A percentile compares a stretch with the other conserved stretches of the same genome.
Evolutionary conservation across 306 rosid genomes (phyloP).

Genomic region (Hippophae rhamnoides): DNA sequence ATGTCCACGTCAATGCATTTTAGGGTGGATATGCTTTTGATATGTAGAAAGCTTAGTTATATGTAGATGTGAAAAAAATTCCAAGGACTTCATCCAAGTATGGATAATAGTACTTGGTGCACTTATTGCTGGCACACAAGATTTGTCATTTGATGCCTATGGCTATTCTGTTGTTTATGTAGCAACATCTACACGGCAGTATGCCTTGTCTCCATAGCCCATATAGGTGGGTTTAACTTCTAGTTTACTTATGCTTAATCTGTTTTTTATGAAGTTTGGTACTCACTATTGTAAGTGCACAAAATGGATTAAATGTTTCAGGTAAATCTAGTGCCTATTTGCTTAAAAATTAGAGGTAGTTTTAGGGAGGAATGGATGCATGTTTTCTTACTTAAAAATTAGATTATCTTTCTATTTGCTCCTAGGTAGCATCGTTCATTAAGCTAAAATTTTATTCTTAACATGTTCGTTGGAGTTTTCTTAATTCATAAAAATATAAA

Average conservation of each 20-base stretch:
- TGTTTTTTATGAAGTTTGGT: not conserved
- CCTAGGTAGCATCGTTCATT: too few relatives aligned
- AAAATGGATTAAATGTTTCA: conserved; percentile 17
- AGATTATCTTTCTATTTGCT: too few relatives aligned
- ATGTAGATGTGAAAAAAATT: conserved; percentile 19
- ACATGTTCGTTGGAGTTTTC: too few relatives aligned
- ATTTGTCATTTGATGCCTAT: conserved; percentile 51
- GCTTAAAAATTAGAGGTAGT: too few relatives aligned
- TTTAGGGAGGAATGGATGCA: too few relatives aligned
- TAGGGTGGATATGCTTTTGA: too few relatives aligned
- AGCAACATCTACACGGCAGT: conserved; percentile 57
- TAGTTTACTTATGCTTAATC: conserved; percentile 6
- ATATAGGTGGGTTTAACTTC: conserved; percentile 33
- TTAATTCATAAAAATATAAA: too few relatives aligned
- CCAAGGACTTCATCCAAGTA: conserved; percentile 45
- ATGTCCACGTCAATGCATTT: too few relatives aligned
- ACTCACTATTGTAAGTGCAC: conserved; percentile 2
- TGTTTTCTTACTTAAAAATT: too few relatives aligned
- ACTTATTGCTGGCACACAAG: conserved; percentile 56
- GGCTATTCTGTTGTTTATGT: conserved; percentile 42
- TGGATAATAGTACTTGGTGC: conserved; percentile 53
- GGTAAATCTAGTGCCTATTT: conserved; percentile 67
- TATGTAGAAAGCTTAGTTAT: too few relatives aligned
- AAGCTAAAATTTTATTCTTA: too few relatives aligned
- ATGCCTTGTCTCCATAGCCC: conserved; percentile 53